Conservation (phyloP, 768 basidiomycete species). For the Russula vinacea region DNA sequence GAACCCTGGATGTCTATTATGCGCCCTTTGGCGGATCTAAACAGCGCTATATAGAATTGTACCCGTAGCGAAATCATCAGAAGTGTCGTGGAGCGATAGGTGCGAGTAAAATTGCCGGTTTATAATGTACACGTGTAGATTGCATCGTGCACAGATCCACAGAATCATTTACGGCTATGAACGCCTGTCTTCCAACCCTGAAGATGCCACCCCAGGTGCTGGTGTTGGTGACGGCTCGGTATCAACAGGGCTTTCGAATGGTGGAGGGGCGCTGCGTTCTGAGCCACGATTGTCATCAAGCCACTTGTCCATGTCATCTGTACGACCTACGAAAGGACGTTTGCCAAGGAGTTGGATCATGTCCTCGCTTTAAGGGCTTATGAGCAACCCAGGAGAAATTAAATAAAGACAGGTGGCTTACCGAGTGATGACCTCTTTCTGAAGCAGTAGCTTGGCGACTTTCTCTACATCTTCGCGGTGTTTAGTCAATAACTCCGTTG, state of each 20-base stretch:
- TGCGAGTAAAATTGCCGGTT: slow-evolving; percentile 3
- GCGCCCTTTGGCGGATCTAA: not conserved
- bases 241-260: slow-evolving; percentile 45
- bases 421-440: slow-evolving; percentile 95
- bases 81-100: slow-evolving; percentile 17
- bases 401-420: slow-evolving; percentile 37
- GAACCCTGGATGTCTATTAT: slow-evolving; percentile 21
- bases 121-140: slow-evolving; percentile 15
- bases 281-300: slow-evolving; percentile 71
- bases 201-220: slow-evolving; percentile 50
- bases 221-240: slow-evolving; percentile 40
- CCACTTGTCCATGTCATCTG: slow-evolving; percentile 97
- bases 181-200: slow-evolving; percentile 38
- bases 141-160: slow-evolving; percentile 3
- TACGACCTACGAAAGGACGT: slow-evolving; percentile 70
- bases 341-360: slow-evolving; percentile 83
- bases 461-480: slow-evolving; percentile 89
- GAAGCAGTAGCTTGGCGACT: slow-evolving; percentile 84
- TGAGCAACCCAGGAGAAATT: not conserved
- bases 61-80: not conserved
- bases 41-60: slow-evolving; percentile 1
- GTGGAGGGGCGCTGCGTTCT: slow-evolving; percentile 62
- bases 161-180: slow-evolving; percentile 10
- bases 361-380: slow-evolving; percentile 57
- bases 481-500: slow-evolving; percentile 72